Evolutionary conservation across 2,329 filamentous ascomycete species (phyloP).

Genomic region (Colletotrichum neosansevieriae): DNA sequence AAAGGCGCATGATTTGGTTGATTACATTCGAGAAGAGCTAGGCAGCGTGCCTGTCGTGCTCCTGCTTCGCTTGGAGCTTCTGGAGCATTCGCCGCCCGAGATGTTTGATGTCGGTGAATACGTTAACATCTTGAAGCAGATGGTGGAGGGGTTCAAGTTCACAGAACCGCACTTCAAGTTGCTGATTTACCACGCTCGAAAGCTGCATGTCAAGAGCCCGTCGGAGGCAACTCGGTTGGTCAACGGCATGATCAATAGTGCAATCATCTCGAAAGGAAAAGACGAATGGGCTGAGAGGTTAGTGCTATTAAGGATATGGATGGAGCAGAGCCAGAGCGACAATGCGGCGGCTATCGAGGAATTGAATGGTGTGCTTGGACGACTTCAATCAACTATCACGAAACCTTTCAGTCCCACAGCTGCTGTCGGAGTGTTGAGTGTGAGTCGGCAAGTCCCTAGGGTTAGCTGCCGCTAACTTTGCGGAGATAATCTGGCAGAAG

Average conservation of each 20-base stretch:
- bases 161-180: conserved; percentile 74
- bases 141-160: conserved; percentile 71
- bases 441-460: conserved; percentile 50
- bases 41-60: conserved; percentile 74
- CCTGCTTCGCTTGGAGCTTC: conserved; percentile 76
- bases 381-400: conserved; percentile 58
- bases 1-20: conserved; percentile 69
- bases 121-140: conserved; percentile 66
- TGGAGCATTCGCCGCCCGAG: conserved; percentile 62
- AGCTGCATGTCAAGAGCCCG: conserved; percentile 68
- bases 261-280: conserved; percentile 61
- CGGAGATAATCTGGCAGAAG: conserved; percentile 83
- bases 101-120: conserved; percentile 63
- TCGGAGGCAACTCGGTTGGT: conserved; percentile 64
- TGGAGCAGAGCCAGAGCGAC: conserved; percentile 64
- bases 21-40: conserved; percentile 71
- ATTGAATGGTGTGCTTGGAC: conserved; percentile 44
- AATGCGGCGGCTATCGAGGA: conserved; percentile 42
- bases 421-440: conserved; percentile 76
- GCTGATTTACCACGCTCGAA: conserved; percentile 76
- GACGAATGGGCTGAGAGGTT: conserved; percentile 76
- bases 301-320: conserved; percentile 76
- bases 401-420: conserved; percentile 68
- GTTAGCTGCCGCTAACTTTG: conserved; percentile 33
- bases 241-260: conserved; percentile 72